Base-by-base conservation (phyloP, 305 asterid species). In the Vinca major region DNA sequence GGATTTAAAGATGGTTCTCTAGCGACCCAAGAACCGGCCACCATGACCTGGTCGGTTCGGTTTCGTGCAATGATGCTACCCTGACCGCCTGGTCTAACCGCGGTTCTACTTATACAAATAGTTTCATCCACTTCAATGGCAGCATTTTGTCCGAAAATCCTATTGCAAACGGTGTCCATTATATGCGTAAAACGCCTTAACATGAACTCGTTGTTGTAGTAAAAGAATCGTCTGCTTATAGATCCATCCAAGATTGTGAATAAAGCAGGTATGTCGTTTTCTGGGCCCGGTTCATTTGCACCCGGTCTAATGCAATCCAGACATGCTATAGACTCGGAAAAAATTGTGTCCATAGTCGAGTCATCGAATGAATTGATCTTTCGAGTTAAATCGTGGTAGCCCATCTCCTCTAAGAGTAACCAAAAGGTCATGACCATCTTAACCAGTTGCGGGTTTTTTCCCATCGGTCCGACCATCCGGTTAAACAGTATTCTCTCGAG, bases 361-460 rank as follows among this genome's bases (percentile, higher is more conserved):
- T 71, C 17, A 3, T 62, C 69, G 14, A 20, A 43, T 10, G 74
- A 62, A 40, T 71, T 52, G 48, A 71, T 63, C 20, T 37, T 71
- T 62, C 69, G 16, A 17, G 74, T 62, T 13, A 71, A 19, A 14
- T 71, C 69, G 36, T 43, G 74, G 55, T 50, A 71, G 47, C 68
- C 74, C 20, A 71, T 71, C 44, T 71, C 68, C 47, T 71, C 74
- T 8, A 71, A 55, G 11, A 62, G 33, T 13, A 71, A 45, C 74
- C 74, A 71, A 21, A 71, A 71, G 2, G 69, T 63, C 47, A 71
- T 64, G 12, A 69, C 69, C 74, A 62, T 62, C 63, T 71, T 71
- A 2, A 63, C 74, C 0, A 52, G 44, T 17, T 71, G 33, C 3
- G 74, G 74, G 37, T 43, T 71, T 43, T 48, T 43, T 3, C 74